Evolutionary conservation across 2,329 filamentous ascomycete genomes (phyloP).

Genomic region (Emmonsiellopsis sp.): DNA sequence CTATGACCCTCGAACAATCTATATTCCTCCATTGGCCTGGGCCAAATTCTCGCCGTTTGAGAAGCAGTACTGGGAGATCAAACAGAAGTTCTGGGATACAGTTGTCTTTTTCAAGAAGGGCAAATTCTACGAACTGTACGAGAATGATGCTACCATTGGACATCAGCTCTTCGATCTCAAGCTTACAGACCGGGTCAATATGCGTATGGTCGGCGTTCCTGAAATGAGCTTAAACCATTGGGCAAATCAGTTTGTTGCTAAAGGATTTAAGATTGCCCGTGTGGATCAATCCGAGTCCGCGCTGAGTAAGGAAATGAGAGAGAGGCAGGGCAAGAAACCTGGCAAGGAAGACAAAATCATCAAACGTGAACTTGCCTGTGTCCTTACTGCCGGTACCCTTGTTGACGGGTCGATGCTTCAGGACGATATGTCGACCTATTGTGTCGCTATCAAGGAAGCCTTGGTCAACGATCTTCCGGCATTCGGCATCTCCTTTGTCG

Average conservation of each 20-base stretch:
- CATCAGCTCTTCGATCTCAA: constrained; percentile 97
- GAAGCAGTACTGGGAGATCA: constrained; percentile 99
- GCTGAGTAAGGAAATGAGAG: constrained; percentile 96
- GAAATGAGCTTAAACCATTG: constrained; percentile 93
- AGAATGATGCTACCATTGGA: constrained; percentile 92
- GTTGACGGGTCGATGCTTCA: constrained; percentile 96
- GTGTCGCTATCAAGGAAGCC: constrained; percentile 83
- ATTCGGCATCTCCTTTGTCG: constrained; percentile 89
- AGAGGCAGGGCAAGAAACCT: constrained; percentile 58
- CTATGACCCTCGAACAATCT: constrained; percentile 85
- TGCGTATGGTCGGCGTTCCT: constrained; percentile 98
- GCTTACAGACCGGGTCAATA: constrained; percentile 95
- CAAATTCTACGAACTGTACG: constrained; percentile 97
- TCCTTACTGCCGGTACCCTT: constrained; percentile 84
- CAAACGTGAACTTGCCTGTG: constrained; percentile 76
- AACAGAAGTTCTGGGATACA: constrained; percentile 94
- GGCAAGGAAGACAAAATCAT: constrained; percentile 89
- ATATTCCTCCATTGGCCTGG: constrained; percentile 74
- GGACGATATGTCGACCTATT: constrained; percentile 95
- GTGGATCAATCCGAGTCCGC: constrained; percentile 97
- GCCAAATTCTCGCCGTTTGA: constrained; percentile 84
- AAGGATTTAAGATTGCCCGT: constrained; percentile 92
- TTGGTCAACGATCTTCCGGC: constrained; percentile 62
- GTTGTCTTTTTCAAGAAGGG: constrained; percentile 99
- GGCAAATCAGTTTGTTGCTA: constrained; percentile 97